Evolutionary conservation across 805 yeast genomes (phyloP).

Genomic region (Metschnikowia gruessii): DNA sequence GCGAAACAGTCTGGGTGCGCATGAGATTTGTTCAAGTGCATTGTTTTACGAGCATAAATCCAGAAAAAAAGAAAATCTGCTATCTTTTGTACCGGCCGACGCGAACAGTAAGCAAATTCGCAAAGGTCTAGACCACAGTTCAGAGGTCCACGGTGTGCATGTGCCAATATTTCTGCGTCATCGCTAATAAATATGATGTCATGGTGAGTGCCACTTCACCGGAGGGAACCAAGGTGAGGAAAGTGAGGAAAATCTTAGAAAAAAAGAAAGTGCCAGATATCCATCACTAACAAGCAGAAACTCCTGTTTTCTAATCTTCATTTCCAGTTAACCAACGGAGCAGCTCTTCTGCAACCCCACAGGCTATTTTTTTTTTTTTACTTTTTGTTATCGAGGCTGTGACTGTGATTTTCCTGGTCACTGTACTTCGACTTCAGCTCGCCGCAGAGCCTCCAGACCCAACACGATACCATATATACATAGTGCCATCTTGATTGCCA

Average conservation of each 20-base stretch:
- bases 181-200: slow-evolving; percentile 7
- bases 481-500: not conserved
- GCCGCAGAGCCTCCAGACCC: not conserved
- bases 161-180: not conserved
- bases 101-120: not conserved
- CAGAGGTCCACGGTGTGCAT: slow-evolving; percentile 1
- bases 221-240: slow-evolving; percentile 2
- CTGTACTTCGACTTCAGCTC: not conserved
- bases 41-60: slow-evolving; percentile 5
- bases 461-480: not conserved
- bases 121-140: slow-evolving; percentile 7
- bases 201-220: slow-evolving; percentile 7
- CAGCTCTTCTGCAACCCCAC: not conserved
- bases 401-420: slow-evolving; percentile 1
- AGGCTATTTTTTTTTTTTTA: not conserved
- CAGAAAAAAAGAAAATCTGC: not conserved
- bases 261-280: not conserved
- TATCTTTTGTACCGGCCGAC: not conserved
- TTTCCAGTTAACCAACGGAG: not conserved
- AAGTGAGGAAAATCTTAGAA: slow-evolving; percentile 5
- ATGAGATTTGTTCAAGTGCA: slow-evolving; percentile 1
- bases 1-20: not conserved
- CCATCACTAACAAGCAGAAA: not conserved
- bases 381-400: slow-evolving; percentile 7
- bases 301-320: not conserved